Evolutionary conservation across 192 early-diverging fungal genomes (phyloP).

Genomic region (Podila epigama): DNA sequence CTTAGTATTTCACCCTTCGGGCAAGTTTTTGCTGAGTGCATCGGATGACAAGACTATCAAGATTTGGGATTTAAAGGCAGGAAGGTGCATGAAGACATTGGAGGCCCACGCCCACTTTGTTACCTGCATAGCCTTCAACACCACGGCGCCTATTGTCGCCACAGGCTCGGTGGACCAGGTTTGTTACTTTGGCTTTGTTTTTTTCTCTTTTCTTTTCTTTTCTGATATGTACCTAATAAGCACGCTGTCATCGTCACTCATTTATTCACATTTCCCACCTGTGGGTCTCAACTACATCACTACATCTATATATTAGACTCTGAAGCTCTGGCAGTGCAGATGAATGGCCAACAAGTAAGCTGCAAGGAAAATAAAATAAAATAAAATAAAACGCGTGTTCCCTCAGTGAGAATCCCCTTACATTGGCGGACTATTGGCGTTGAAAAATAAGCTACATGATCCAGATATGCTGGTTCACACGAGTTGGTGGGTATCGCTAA

Average conservation of each 20-base stretch:
- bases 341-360: constrained; percentile 3
- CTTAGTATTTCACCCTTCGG: constrained; percentile 82
- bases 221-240: too few species aligned
- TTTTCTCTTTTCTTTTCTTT: background rate
- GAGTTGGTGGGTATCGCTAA: too few species aligned
- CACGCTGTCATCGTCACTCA: background rate
- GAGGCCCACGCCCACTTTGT: constrained; percentile 93
- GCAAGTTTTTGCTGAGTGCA: constrained; percentile 81
- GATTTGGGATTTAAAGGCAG: constrained; percentile 88
- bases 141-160: constrained; percentile 74
- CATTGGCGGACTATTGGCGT: too few species aligned
- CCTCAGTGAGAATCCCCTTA: too few species aligned
- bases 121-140: constrained; percentile 80
- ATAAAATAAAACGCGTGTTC: too few species aligned
- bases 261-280: background rate
- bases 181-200: background rate
- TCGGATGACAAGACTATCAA: constrained; percentile 93
- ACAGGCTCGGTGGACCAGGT: constrained; percentile 85
- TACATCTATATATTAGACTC: constrained; percentile 5
- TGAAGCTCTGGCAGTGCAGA: constrained; percentile 49
- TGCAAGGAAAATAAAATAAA: too few species aligned
- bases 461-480: too few species aligned
- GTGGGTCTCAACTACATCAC: background rate
- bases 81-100: constrained; percentile 81
- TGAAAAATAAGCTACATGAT: too few species aligned